Base-by-base conservation (phyloP, 148 eudicot species). In the Camellia granthamiana region DNA sequence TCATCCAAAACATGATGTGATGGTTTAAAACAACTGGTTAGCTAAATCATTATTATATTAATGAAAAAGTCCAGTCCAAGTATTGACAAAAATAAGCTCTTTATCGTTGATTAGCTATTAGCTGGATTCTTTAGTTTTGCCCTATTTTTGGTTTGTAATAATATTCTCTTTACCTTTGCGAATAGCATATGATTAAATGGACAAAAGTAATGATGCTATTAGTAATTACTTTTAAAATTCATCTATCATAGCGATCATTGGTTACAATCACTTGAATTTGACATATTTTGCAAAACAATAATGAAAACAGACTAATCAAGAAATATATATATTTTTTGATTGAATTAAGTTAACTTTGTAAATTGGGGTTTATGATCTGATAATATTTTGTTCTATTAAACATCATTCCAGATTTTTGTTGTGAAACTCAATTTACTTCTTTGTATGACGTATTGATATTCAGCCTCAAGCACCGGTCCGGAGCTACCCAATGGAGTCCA, bases 401-500 rank as follows among this genome's bases (percentile, higher is more conserved):
- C 15, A 62, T 38, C 2, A 9, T 62, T n/a, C 30, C 38, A 62
- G 30, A 62, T 62, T 62, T 62, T 38, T 62, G 66, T 8, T 67
- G 1, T 67, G 71, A 67, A 67, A 67, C 41, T 51, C 21, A 49
- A 23, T 23, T 23, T 23, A 19, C 30, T 51, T 38, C 44, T 21
- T 71, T 19, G 13, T 51, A 3, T 21, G 60, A 21, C 13, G 43
- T 72, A 10, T 74, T 74, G 47, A 18, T 46, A 51, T 81, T 30
- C 59, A 81, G 83, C 74, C 83, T 44, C 75, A 77, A 58, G 79
- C 79, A 59, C 60, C 79, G 0, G 14, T 81, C 54, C 60, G 76
- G 58, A 76, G 60, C 79, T 81, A 81, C 75, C 66, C 79, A 55
- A 14, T 69, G 46, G 83, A 81, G 78, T 75, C 74, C 23, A 68